Conservation (phyloP, 2,329 filamentous ascomycete species). For the Colletotrichum sp. region DNA sequence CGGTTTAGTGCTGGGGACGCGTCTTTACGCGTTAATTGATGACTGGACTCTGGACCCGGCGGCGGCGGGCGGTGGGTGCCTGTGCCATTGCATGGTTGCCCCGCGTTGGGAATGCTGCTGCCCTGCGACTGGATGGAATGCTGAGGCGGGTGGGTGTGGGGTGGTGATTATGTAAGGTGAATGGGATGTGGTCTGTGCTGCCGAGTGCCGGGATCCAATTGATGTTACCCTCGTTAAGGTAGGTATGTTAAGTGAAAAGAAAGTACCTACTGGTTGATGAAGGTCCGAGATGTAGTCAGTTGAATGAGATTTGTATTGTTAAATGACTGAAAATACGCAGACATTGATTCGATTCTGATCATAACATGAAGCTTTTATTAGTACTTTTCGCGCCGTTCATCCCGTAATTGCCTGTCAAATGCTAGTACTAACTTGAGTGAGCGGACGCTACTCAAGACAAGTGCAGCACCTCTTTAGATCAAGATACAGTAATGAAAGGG, state of each 20-base stretch:
- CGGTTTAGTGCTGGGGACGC: neutral
- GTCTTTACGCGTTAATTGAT: neutral
- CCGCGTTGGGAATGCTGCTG: neutral
- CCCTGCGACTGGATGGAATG: neutral
- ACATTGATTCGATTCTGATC: neutral
- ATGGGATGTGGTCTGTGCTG: neutral
- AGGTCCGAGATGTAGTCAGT: neutral
- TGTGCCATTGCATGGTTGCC: neutral
- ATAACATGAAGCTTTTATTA: accelerated
- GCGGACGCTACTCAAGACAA: too few species aligned
- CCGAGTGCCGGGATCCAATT: neutral
- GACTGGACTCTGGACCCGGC: neutral
- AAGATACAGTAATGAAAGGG: neutral
- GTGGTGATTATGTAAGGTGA: neutral
- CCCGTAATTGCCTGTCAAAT: too few species aligned
- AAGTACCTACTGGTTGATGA: neutral
- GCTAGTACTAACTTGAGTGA: accelerated
- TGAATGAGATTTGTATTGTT: neutral
- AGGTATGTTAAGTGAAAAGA: too few species aligned
- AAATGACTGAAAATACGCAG: accelerated
- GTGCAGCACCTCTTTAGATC: too few species aligned
- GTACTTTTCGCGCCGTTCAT: neutral
- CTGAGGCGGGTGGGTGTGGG: neutral
- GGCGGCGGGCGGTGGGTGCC: neutral
- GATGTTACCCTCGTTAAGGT: neutral